Base-by-base conservation (phyloP, 495 filamentous ascomycete genomes). In the Rusavskia elegans region DNA sequence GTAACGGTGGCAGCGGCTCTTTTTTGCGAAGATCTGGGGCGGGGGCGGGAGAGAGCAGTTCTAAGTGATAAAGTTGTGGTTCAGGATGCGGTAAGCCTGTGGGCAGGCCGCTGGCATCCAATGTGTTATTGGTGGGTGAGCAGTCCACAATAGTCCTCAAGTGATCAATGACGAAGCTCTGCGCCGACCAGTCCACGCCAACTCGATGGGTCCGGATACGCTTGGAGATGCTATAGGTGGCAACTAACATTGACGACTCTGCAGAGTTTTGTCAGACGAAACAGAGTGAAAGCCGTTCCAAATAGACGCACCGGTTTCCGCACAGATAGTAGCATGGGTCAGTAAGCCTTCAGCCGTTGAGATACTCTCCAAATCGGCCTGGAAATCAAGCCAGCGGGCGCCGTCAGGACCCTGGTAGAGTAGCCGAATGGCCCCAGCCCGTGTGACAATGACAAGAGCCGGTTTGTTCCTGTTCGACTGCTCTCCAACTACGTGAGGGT, bases 291-390 rank as follows among this genome's bases (percentile, higher is more conserved):
- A 20, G 23, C 29, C 40, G 49, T 49, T 55, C 45, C 48, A 44
- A 35, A 41, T 54, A 16, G 21, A 50, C 64, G 55, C 68, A 84
- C 80, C 74, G 65, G 74, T 82, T 41, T 89, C 85, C 11, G 81
- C 77, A 53, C 82, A 82, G 52, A 92, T 69, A 14, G 88, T 75
- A 3, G 87, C 86, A 67, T 95, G 88, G 4, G 86, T 88, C 35
- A 93, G 71, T 16, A 85, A 58, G 46, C 87, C 79, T 48, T 83
- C 77, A 11, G 80, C 81, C 11, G 78, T 77, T 11, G 74, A 73
- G 29, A 83, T 73, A 56, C 75, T 82, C 56, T 89, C 85, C 35
- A 92, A 59, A 52, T 88, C 80, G 2, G 79, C 66, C 13, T 73
- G 74, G 3, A 78, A 74, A 56, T 88, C 82, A 44, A 80, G 74